phyloP scores from a whole-genome alignment of 768 basidiomycete species.

The Sporobolomyces roseus region DNA sequence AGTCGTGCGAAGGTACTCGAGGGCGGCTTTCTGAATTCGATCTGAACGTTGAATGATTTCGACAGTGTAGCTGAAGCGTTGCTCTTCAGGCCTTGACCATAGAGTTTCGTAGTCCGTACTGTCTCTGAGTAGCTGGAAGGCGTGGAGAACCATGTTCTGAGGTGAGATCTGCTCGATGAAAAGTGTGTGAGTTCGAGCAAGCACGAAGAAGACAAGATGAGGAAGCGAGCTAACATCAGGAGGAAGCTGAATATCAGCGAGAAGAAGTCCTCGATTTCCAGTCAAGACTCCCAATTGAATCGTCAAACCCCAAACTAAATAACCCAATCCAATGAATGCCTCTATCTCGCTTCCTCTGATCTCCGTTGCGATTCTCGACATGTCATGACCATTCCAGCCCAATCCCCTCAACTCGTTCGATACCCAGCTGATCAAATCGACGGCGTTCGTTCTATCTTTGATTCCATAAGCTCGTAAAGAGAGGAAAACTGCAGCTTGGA shows the following conservation, averaged over 20 bases:
- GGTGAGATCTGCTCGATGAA: background rate
- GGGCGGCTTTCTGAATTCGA: constrained; percentile 47
- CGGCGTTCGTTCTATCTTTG: background rate
- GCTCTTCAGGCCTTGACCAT: constrained; percentile 35
- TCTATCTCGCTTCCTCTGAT: background rate
- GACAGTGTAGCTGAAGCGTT: constrained; percentile 52
- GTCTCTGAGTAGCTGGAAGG: constrained; percentile 55
- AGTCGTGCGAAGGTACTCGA: constrained; percentile 54
- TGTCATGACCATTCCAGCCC: constrained; percentile 15
- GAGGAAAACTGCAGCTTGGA: constrained; percentile 15
- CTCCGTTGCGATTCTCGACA: background rate
- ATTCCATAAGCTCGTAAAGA: background rate
- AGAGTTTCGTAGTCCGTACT: constrained; percentile 31
- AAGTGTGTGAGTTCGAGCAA: background rate
- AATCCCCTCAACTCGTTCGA: background rate
- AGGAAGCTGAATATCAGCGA: background rate
- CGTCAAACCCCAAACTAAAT: constrained; percentile 11
- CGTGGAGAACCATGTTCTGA: constrained; percentile 1
- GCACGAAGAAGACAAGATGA: background rate
- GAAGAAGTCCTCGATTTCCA: constrained; percentile 2
- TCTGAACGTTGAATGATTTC: constrained; percentile 61
- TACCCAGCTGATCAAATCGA: constrained; percentile 16
- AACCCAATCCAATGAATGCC: constrained; percentile 7
- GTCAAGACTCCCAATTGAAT: constrained; percentile 20
- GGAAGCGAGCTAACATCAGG: background rate